phyloP scores from a whole-genome alignment of 2,329 filamentous ascomycete genomes.

The Neonectria coccinea region DNA sequence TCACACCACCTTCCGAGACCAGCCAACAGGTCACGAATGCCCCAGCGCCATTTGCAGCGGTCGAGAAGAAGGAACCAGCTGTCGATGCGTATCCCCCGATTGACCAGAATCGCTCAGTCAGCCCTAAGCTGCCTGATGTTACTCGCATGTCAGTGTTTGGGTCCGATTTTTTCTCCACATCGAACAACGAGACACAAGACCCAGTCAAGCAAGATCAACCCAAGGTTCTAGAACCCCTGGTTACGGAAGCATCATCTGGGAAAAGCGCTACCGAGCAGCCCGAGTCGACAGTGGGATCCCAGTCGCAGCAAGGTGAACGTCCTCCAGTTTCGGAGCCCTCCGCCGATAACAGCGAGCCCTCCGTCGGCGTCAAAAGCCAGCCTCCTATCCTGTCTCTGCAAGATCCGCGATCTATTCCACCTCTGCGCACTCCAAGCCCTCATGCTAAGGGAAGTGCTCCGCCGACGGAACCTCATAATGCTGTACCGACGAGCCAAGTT shows the following conservation, averaged over 20 bases:
- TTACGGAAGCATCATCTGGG: conserved; percentile 4
- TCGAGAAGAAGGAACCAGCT: conserved; percentile 19
- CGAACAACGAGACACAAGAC: conserved; percentile 40
- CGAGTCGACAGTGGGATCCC: neutral
- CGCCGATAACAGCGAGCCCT: conserved; percentile 9
- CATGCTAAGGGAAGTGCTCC: conserved; percentile 28
- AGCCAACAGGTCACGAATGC: conserved; percentile 12
- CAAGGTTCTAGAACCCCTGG: neutral
- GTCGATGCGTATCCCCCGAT: conserved; percentile 33
- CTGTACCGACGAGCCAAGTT: conserved; percentile 6
- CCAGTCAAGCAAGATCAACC: conserved; percentile 32
- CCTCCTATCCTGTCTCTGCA: conserved; percentile 30
- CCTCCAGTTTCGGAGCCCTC: neutral
- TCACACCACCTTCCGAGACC: conserved; percentile 26
- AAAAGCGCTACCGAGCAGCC: conserved; percentile 13
- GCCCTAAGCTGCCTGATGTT: conserved; percentile 69
- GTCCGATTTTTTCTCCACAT: conserved; percentile 64
- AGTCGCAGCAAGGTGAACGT: conserved; percentile 3
- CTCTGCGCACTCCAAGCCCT: conserved; percentile 52
- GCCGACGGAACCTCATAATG: conserved; percentile 21
- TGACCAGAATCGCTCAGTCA: conserved; percentile 57
- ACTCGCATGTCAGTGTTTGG: conserved; percentile 71
- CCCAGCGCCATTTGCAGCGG: neutral
- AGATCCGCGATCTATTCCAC: conserved; percentile 45
- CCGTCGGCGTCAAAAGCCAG: conserved; percentile 12